These are phyloP conservation scores for Mortierella sp. DNA, from an alignment of 371 early-diverging fungal species.

Conservation along the genomic window DNA sequence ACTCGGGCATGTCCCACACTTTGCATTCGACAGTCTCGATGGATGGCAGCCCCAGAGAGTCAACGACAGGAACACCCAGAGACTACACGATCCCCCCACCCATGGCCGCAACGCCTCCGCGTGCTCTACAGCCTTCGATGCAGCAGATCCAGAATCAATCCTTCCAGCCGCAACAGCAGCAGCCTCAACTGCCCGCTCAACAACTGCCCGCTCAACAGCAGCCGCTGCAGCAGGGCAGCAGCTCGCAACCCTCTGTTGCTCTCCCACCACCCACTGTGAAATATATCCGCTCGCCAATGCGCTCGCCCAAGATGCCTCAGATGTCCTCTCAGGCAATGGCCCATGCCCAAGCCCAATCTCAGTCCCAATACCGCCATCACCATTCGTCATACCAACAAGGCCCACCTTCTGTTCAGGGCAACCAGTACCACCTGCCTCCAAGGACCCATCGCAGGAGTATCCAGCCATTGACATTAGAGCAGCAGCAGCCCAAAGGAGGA, in stretches of 20 bases:
- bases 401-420: slow-evolving; percentile 16
- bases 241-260: slow-evolving; percentile 23
- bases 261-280: slow-evolving; percentile 40
- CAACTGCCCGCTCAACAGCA: slow-evolving; percentile 16
- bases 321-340: slow-evolving; percentile 52
- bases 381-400: slow-evolving; percentile 24
- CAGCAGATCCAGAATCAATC: slow-evolving; percentile 21
- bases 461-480: slow-evolving; percentile 51
- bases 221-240: slow-evolving; percentile 21
- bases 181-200: slow-evolving; percentile 2
- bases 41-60: slow-evolving; percentile 21
- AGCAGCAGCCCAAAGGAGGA: slow-evolving; percentile 54
- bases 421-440: slow-evolving; percentile 42
- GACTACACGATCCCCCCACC: slow-evolving; percentile 16
- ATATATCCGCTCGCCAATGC: slow-evolving; percentile 46
- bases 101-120: neutral
- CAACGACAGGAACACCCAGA: neutral
- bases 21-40: slow-evolving; percentile 22
- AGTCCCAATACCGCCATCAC: slow-evolving; percentile 35
- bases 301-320: slow-evolving; percentile 52
- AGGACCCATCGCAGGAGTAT: slow-evolving; percentile 56
- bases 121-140: slow-evolving; percentile 2
- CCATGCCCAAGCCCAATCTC: slow-evolving; percentile 35
- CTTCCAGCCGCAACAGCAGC: too few relatives aligned
- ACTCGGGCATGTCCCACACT: slow-evolving; percentile 26